Evolutionary conservation across 2,329 filamentous ascomycete species (phyloP), one percentile per base, ranked within the genome.

Genomic region (Diaporthe destruens): DNA sequence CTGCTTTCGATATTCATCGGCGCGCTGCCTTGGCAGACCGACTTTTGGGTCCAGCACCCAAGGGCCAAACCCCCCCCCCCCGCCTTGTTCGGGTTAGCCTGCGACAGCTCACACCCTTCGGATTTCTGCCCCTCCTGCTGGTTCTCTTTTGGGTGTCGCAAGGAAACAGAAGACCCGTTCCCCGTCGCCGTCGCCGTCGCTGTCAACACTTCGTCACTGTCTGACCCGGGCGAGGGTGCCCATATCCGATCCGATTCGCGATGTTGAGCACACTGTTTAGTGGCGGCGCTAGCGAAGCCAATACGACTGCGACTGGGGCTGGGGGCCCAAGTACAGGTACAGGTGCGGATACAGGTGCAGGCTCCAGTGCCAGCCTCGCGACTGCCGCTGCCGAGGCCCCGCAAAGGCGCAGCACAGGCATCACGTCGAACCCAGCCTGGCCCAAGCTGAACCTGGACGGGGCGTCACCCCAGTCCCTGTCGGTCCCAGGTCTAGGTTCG

Each of bases 401-500:
- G 36, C 68, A 61, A 49, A 25, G 68, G 34, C 68, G 55, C 63
- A 67, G 49, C 56, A 61, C 68, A 42, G 55, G 68, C 68, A 61
- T 59, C 68, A 53, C 55, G 29, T 70, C 68, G 32, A 61, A 61
- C 59, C 44, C 59, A 29, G 51, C 59, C 59, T n/a, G 59, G 59
- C 44, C 59, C 67, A 69, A 69, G 67, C 55, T 59, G 67, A 61
- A 53, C 68, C 18, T 55, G 34, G 65, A 68, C 23, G 36, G 68
- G 55, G 68, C 68, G 53, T 70, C 61, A 51, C 53, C 71, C 71
- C 71, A 59, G 71, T 71, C 71, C 71, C 71, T 67, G 68, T 73
- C 59, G 54, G 68, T 67, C 59, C 69, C 68, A 70, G 65, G 65
- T 68, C 49, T 34, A 56, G 55, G 55, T 51, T 61, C 67, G 34